Evolutionary conservation across 129 eudicot species (phyloP).

Genomic region (Solidago caesia): DNA sequence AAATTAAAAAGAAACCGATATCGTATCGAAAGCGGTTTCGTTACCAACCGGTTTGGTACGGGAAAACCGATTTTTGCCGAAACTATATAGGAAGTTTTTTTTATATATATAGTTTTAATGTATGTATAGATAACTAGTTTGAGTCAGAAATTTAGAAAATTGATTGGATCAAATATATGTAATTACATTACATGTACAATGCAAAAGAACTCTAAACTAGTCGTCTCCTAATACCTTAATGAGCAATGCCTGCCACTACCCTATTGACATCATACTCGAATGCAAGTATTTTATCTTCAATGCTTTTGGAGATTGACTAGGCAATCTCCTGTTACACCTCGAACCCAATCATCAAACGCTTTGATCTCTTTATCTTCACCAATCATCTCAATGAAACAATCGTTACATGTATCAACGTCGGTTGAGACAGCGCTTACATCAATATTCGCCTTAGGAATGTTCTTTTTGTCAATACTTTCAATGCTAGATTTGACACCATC

Average conservation of each 20-base stretch:
- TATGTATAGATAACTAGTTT: not conserved
- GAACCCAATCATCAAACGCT: slow-evolving; percentile 45
- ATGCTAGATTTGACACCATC: slow-evolving; percentile 32
- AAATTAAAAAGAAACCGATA: too few relatives aligned
- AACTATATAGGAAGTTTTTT: too few relatives aligned
- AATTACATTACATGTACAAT: not conserved
- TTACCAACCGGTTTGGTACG: too few relatives aligned
- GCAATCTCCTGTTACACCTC: slow-evolving; percentile 40
- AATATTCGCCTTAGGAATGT: slow-evolving; percentile 36
- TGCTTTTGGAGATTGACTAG: slow-evolving; percentile 25
- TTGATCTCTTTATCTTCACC: slow-evolving; percentile 36
- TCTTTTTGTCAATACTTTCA: slow-evolving; percentile 19
- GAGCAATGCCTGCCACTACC: not conserved
- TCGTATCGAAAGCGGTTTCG: too few relatives aligned
- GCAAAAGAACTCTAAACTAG: slow-evolving; percentile 8
- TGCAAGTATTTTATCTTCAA: not conserved
- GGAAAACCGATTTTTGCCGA: too few relatives aligned
- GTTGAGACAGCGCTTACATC: slow-evolving; percentile 37
- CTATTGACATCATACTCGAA: not conserved
- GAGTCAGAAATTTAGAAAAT: not conserved
- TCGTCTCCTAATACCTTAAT: slow-evolving; percentile 4
- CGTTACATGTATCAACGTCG: slow-evolving; percentile 37
- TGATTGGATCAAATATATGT: not conserved
- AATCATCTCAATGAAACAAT: slow-evolving; percentile 31
- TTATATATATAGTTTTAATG: too few relatives aligned